Evolutionary conservation across 352 stramenopile genomes (phyloP).

Genomic region (Blastocystis sp.): DNA sequence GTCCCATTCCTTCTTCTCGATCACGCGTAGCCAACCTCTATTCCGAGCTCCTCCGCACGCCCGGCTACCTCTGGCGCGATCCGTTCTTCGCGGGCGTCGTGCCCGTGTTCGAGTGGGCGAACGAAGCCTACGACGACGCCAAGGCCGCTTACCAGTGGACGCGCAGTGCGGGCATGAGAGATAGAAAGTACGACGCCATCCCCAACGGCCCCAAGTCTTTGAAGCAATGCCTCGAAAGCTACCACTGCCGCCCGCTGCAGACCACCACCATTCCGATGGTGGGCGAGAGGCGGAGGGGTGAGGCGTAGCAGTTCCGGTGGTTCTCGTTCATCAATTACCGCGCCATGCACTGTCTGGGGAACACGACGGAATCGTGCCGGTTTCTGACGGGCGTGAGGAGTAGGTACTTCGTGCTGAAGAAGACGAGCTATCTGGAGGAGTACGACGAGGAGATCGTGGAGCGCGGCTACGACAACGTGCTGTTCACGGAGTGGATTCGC

Average conservation of each 20-base stretch:
- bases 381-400: background rate
- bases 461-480: slow-evolving; percentile 50
- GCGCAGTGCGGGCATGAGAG: background rate
- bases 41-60: slow-evolving; percentile 8
- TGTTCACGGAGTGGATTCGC: slow-evolving; percentile 54
- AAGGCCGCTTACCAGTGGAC: background rate
- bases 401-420: slow-evolving; percentile 51
- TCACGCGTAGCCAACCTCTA: slow-evolving; percentile 23
- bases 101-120: slow-evolving; percentile 54
- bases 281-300: background rate
- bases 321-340: slow-evolving; percentile 64
- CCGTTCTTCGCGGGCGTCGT: slow-evolving; percentile 41
- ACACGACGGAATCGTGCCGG: background rate
- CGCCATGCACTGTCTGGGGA: slow-evolving; percentile 44
- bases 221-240: slow-evolving; percentile 7
- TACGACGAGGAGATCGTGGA: slow-evolving; percentile 56
- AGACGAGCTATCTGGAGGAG: background rate
- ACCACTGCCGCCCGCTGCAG: slow-evolving; percentile 38
- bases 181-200: slow-evolving; percentile 13
- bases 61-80: slow-evolving; percentile 51
- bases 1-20: background rate
- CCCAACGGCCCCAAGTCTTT: background rate
- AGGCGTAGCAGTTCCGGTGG: slow-evolving; percentile 47
- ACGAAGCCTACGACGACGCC: slow-evolving; percentile 9
- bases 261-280: slow-evolving; percentile 52